Evolutionary conservation across 768 basidiomycete species (phyloP), one percentile per base, ranked within the genome.

Genomic region (Naganishia randhawae): DNA sequence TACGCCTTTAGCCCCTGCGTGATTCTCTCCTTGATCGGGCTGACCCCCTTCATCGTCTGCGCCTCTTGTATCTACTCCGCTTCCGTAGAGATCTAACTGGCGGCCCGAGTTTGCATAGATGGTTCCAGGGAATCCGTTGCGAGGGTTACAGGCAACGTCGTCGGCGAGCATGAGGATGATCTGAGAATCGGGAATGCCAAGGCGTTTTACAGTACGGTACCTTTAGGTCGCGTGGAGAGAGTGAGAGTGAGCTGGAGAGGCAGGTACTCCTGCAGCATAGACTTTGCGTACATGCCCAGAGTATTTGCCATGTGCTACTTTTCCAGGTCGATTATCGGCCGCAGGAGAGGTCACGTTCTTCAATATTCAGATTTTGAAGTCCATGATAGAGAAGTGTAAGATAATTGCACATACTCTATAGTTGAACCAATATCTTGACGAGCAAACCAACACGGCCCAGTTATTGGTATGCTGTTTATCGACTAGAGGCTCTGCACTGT

Each of bases 121-220:
- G 54, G 88, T 89, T 0, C 88, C 95, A 1, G 96, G 88, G 74
- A 92, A 95, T 61, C 86, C 87, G 82, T 99, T 98, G 45, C 95
- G 85, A 9, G 91, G 75, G 76, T 97, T 96, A 76, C 96, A 99
- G 0, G 95, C 90, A 1, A 86, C 90, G 77, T 98, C 96, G 78
- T 99, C 96, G 7, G 95, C 91, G 62, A 99, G 85, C 96, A 98
- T 98, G 63, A 99, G 87, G 80, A 99, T 95, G 78, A 99, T 98
- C 74, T 98, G 94, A 13, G 91, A 93, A 82, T 99, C 96, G 22
- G 96, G 95, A 68, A 99, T 96, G 16, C 96, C 96, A 11, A 99
- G 86, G 8, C 94, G 88, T 78, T 99, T 98, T 65, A 99, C 92
- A 0, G 95, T 98, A 67, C 96, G 91, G 77, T 98, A 98, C 91